Conservation (phyloP, 2,329 filamentous ascomycete genomes). For the Ophiostoma quercus region DNA sequence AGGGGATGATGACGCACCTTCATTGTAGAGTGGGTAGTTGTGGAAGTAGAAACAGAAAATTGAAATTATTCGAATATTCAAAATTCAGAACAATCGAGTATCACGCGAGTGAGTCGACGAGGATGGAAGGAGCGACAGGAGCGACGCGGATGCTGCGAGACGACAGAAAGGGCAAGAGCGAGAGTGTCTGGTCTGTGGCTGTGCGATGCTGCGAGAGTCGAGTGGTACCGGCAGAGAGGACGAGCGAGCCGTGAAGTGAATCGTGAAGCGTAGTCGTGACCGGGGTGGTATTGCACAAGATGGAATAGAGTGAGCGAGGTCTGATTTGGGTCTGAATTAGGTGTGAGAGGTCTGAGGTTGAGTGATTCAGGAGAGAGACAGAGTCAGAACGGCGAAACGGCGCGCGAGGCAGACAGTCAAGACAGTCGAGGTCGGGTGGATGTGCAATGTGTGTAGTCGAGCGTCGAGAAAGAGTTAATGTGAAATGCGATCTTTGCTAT, state of each 20-base stretch:
- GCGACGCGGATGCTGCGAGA: background rate
- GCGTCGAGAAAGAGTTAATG: background rate
- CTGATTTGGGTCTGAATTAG: background rate
- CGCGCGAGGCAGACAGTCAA: background rate
- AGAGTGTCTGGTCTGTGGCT: background rate
- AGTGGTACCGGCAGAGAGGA: background rate
- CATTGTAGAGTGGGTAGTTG: conserved; percentile 22
- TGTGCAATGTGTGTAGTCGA: background rate
- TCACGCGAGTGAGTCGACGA: background rate
- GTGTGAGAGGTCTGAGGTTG: background rate
- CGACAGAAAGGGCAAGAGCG: background rate
- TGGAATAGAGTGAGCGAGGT: background rate
- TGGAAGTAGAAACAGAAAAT: background rate
- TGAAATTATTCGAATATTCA: background rate
- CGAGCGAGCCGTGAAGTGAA: background rate
- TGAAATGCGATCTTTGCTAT: background rate
- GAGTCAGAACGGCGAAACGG: background rate
- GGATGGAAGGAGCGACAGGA: background rate
- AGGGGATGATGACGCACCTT: conserved; percentile 27
- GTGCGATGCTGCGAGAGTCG: background rate
- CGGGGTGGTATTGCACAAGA: background rate
- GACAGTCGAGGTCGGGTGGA: conserved; percentile 1
- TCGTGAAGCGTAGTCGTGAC: background rate
- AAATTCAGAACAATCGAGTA: background rate
- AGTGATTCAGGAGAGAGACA: conserved; percentile 12